Evolutionary conservation across 1,284 basidiomycete species (phyloP).

Genomic region (Agroathelia rolfsii): DNA sequence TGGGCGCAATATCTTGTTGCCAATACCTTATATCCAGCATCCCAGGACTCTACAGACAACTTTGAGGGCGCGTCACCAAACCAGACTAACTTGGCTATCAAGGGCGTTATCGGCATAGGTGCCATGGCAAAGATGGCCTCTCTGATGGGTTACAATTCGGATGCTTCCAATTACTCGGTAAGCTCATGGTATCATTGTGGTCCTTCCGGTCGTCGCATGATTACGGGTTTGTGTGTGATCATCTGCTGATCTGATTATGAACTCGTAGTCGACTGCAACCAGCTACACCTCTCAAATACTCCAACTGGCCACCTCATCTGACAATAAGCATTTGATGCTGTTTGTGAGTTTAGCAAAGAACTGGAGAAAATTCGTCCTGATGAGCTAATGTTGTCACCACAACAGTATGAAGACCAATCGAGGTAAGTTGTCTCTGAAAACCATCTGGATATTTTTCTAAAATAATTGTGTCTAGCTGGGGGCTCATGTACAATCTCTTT

Average conservation of each 20-base stretch:
- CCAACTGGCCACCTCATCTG: conserved; percentile 23
- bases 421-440: too few species aligned
- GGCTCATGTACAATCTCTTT: conserved; percentile 28
- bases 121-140: conserved; percentile 20
- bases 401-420: conserved; percentile 35
- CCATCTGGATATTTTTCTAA: conserved; percentile 5
- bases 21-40: too few species aligned
- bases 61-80: conserved; percentile 7
- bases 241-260: too few species aligned
- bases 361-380: too few species aligned
- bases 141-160: conserved; percentile 7
- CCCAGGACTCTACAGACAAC: conserved; percentile 9
- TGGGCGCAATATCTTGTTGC: conserved; percentile 27
- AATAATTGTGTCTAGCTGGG: conserved; percentile 11
- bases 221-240: too few species aligned
- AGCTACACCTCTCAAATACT: conserved; percentile 3
- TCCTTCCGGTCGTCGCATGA: too few species aligned
- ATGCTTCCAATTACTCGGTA: conserved; percentile 13
- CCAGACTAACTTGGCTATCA: conserved; percentile 18
- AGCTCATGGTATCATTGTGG: conserved; percentile 3
- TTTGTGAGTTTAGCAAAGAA: conserved; percentile 26
- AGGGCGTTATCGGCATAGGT: conserved; percentile 21
- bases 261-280: conserved; percentile 21
- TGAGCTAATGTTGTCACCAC: conserved; percentile 8
- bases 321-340: conserved; percentile 42